phyloP scores from a whole-genome alignment of 2,329 filamentous ascomycete genomes.

The Colletotrichum costaricense region DNA sequence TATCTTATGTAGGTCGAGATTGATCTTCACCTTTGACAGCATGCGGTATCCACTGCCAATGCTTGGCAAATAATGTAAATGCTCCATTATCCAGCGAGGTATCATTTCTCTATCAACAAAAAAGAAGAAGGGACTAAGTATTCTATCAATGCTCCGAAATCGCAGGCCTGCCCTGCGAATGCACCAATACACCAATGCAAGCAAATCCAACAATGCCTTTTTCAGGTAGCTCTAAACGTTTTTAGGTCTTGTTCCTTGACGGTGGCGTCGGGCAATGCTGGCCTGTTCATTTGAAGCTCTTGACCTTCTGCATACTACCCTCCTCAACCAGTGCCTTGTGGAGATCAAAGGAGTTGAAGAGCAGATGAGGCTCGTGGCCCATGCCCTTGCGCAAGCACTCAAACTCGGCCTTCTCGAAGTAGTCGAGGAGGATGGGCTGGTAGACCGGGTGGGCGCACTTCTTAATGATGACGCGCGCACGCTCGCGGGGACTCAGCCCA shows the following conservation, averaged over 20 bases:
- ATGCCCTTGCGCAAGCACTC: constrained; percentile 88
- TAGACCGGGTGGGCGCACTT: constrained; percentile 91
- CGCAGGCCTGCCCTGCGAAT: constrained; percentile 8
- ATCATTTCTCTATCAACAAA: constrained; percentile 29
- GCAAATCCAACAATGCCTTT: not conserved
- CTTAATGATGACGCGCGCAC: constrained; percentile 85
- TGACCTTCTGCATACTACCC: constrained; percentile 87
- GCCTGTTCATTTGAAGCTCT: constrained; percentile 62
- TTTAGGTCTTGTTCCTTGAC: constrained; percentile 58
- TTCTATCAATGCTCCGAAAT: constrained; percentile 2
- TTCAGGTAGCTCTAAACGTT: not conserved
- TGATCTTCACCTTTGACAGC: not conserved
- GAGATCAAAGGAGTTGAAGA: constrained; percentile 91
- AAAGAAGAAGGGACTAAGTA: not conserved
- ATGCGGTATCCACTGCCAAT: not conserved
- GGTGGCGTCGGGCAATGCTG: no score
- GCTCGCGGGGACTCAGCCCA: constrained; percentile 81
- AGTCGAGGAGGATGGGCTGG: constrained; percentile 82
- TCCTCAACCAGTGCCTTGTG: constrained; percentile 85
- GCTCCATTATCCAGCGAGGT: constrained; percentile 28
- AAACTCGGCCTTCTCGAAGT: constrained; percentile 87
- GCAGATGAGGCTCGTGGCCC: constrained; percentile 89
- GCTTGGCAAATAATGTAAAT: not conserved
- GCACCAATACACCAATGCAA: constrained; percentile 6
- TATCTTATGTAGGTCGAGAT: not conserved